These are phyloP conservation scores for Nephelium lappaceum DNA, from an alignment of 345 rosid species.

Conservation along the genomic window DNA sequence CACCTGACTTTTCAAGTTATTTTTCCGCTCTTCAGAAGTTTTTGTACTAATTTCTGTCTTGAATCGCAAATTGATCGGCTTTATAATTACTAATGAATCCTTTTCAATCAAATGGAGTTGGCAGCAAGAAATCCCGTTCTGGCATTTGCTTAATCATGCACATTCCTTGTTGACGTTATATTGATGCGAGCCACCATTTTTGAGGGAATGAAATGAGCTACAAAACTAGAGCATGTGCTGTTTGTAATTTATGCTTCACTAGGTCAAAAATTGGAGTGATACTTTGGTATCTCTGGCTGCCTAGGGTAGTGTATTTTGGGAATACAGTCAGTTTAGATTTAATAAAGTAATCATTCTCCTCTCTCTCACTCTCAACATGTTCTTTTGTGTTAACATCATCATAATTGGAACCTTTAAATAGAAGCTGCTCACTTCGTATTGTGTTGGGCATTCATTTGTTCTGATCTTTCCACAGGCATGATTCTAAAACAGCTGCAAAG, in stretches of 20 bases:
- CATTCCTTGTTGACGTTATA: not conserved
- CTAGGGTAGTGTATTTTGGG: not conserved
- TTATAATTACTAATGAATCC: not conserved
- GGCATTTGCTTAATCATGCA: not conserved
- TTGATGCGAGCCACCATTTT: not conserved
- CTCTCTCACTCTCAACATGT: not conserved
- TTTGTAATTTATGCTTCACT: not conserved
- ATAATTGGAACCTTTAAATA: not conserved
- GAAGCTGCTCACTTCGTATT: not conserved
- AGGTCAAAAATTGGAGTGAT: not conserved
- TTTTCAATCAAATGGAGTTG: not conserved
- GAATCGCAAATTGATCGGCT: not conserved
- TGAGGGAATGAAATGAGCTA: not conserved
- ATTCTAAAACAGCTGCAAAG: constrained; percentile 35
- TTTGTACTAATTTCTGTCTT: not conserved
- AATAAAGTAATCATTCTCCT: not conserved
- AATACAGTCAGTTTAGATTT: not conserved
- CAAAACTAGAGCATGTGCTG: not conserved
- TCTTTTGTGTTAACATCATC: constrained; percentile 3
- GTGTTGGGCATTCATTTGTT: constrained; percentile 7
- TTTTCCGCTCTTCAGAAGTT: not conserved
- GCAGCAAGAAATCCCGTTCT: not conserved
- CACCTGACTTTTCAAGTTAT: not conserved
- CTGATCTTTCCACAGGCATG: constrained; percentile 46
- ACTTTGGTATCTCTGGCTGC: not conserved